phyloP scores from a whole-genome alignment of 768 basidiomycete genomes.

The Asterophora parasitica region DNA sequence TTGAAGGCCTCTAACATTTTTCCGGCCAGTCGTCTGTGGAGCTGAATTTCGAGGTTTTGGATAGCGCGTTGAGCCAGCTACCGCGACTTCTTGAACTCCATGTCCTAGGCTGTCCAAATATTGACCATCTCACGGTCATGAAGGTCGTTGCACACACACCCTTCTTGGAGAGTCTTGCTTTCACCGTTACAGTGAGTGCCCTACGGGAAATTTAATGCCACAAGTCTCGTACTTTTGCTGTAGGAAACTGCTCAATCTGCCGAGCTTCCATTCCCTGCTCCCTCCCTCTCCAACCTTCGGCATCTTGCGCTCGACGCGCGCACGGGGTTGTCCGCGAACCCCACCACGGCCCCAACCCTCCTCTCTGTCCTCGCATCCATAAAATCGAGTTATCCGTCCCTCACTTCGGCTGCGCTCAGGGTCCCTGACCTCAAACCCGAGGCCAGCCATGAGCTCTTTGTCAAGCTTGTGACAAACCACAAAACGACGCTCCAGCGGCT shows the following conservation, averaged over 20 bases:
- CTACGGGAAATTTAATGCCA: not conserved
- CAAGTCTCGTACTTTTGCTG: conserved; percentile 19
- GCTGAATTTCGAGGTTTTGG: conserved; percentile 48
- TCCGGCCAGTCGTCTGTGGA: conserved; percentile 49
- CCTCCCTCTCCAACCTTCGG: conserved; percentile 19
- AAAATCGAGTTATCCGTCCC: conserved; percentile 26
- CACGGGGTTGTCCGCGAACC: conserved; percentile 19
- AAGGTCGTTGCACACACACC: conserved; percentile 44
- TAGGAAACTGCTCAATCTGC: conserved; percentile 24
- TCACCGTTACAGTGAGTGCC: conserved; percentile 51
- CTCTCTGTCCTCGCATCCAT: conserved; percentile 28
- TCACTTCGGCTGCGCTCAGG: conserved; percentile 39
- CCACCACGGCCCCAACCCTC: conserved; percentile 23
- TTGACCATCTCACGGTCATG: conserved; percentile 50
- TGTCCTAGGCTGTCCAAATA: conserved; percentile 52
- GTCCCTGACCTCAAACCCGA: conserved; percentile 33
- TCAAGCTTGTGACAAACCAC: conserved; percentile 38
- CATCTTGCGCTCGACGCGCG: conserved; percentile 25
- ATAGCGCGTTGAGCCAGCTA: conserved; percentile 41
- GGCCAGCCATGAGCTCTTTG: conserved; percentile 34
- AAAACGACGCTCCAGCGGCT: conserved; percentile 38
- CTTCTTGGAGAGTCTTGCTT: conserved; percentile 52
- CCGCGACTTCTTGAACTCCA: conserved; percentile 56
- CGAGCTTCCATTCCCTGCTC: conserved; percentile 21
- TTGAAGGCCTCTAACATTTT: not conserved